Evolutionary conservation across 371 early-diverging fungal genomes (phyloP).

Genomic region (Rhizopus delemar): DNA sequence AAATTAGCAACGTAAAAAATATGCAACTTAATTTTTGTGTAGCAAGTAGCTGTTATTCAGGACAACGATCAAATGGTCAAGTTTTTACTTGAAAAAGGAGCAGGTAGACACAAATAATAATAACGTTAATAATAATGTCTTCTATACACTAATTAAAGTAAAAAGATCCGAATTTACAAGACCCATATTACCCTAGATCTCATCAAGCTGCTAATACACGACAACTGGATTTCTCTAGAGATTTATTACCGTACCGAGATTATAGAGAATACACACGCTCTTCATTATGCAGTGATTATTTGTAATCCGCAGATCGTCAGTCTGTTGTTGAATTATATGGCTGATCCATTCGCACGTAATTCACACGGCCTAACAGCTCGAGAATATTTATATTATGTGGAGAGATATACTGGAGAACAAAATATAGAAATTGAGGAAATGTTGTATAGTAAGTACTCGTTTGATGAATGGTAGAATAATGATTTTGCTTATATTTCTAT

Average conservation of each 20-base stretch:
- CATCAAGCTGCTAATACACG: conserved; percentile 49
- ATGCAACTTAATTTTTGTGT: not conserved
- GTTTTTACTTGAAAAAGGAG: conserved; percentile 48
- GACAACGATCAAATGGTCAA: conserved; percentile 49
- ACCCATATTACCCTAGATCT: conserved; percentile 50
- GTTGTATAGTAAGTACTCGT: conserved; percentile 27
- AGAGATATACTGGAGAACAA: conserved; percentile 50
- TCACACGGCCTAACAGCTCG: conserved; percentile 48
- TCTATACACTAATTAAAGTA: not conserved
- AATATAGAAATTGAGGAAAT: conserved; percentile 45
- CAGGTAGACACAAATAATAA: conserved; percentile 25
- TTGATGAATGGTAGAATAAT: not conserved
- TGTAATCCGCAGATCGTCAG: conserved; percentile 59
- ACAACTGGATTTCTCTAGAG: conserved; percentile 48
- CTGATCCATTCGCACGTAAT: conserved; percentile 53
- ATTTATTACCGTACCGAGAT: conserved; percentile 50
- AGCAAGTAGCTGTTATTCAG: conserved; percentile 57
- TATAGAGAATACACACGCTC: conserved; percentile 59
- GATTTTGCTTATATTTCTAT: conserved; percentile 5
- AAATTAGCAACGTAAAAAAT: not conserved
- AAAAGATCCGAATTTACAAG: conserved; percentile 49
- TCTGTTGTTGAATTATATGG: conserved; percentile 63
- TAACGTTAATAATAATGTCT: not conserved
- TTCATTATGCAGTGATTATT: conserved; percentile 68
- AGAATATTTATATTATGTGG: conserved; percentile 52